Percentiles rank a stretch among this genome's conserved stretches.
Evolutionary conservation across 2,329 filamentous ascomycete genomes (phyloP).

Genomic region (Decorospora gaudefroyi): DNA sequence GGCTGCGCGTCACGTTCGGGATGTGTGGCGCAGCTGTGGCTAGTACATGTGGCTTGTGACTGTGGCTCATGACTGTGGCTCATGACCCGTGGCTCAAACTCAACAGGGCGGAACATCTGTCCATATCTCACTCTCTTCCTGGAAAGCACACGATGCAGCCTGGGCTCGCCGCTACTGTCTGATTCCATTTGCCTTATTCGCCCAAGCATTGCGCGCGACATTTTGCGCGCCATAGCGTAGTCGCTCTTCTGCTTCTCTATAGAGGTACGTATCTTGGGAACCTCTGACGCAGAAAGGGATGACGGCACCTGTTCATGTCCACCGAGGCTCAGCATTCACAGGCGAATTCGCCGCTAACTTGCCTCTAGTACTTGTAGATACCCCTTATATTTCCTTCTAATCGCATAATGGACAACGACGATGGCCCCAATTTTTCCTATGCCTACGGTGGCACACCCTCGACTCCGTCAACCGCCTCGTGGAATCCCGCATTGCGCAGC

Average conservation of each 20-base stretch:
- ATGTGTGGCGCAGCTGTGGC: slow-evolving; percentile 13
- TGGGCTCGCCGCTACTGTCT: slow-evolving; percentile 31
- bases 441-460: slow-evolving; percentile 40
- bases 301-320: too few species aligned
- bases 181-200: slow-evolving; percentile 19
- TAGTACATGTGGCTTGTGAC: slow-evolving; percentile 12
- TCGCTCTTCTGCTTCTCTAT: slow-evolving; percentile 37
- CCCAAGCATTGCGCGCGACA: slow-evolving; percentile 5
- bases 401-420: slow-evolving; percentile 44
- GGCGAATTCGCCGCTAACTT: slow-evolving; percentile 32
- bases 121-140: slow-evolving; percentile 23
- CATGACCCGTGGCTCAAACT: slow-evolving; percentile 17
- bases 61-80: too few species aligned
- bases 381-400: slow-evolving; percentile 34
- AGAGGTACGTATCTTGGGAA: slow-evolving; percentile 36
- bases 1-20: slow-evolving; percentile 6
- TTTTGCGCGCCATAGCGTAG: slow-evolving; percentile 16
- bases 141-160: slow-evolving; percentile 27
- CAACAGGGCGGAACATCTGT: slow-evolving; percentile 41
- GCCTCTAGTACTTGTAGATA: slow-evolving; percentile 43
- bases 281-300: slow-evolving; percentile 34
- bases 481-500: slow-evolving; percentile 61
- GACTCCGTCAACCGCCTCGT: slow-evolving; percentile 45
- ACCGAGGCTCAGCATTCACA: slow-evolving; percentile 12
- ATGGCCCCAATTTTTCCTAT: slow-evolving; percentile 49